Conservation (phyloP, 2,329 filamentous ascomycete genomes). For the Chalara sp. region DNA sequence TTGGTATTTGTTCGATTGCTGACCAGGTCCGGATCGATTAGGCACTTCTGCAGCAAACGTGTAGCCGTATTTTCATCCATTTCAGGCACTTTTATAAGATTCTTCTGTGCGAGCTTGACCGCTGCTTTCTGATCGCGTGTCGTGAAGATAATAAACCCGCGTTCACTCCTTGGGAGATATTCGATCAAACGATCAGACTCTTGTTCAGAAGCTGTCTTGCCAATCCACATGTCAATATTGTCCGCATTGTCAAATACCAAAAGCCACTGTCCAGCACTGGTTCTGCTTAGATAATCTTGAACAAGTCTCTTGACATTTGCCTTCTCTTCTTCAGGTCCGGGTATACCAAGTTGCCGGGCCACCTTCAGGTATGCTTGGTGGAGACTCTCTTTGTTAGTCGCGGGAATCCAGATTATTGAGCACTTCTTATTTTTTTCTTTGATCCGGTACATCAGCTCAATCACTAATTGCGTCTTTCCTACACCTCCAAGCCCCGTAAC, state of each 20-base stretch:
- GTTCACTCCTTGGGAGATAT: constrained; percentile 28
- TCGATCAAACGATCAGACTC: background rate
- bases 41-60: constrained; percentile 19
- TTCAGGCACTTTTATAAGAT: constrained; percentile 24
- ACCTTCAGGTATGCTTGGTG: constrained; percentile 32
- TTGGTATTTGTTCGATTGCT: constrained; percentile 8
- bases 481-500: constrained; percentile 18
- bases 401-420: constrained; percentile 39
- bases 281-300: constrained; percentile 7
- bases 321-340: constrained; percentile 6
- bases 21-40: constrained; percentile 8
- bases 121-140: constrained; percentile 29
- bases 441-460: constrained; percentile 34
- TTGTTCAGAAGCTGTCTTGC: constrained; percentile 11
- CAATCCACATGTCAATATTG: constrained; percentile 29
- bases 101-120: constrained; percentile 16
- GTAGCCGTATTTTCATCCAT: constrained; percentile 25
- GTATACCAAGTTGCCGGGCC: constrained; percentile 23
- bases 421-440: constrained; percentile 28
- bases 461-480: constrained; percentile 34
- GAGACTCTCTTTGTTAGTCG: constrained; percentile 30
- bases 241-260: constrained; percentile 17
- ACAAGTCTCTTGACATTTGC: constrained; percentile 11
- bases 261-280: constrained; percentile 23
- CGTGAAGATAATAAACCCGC: constrained; percentile 31